Conservation (phyloP, 2,329 filamentous ascomycete genomes). For the Tolypocladium paradoxum region DNA sequence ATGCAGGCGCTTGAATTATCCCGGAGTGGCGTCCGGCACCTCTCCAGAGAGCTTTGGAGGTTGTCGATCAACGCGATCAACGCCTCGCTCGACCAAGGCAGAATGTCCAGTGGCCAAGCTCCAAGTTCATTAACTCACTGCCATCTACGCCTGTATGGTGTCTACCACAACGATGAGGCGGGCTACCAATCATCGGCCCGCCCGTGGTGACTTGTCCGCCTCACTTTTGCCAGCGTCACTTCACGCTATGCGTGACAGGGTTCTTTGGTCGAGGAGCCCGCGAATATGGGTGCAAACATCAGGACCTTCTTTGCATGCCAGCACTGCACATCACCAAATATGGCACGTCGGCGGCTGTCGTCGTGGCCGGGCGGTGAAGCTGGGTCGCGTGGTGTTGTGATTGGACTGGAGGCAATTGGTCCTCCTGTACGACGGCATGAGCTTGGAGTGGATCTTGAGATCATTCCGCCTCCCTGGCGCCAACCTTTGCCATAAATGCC, state of each 20-base stretch:
- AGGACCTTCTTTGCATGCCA: background rate
- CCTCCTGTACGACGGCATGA: background rate
- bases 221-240: conserved; percentile 1
- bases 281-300: background rate
- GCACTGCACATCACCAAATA: conserved; percentile 1
- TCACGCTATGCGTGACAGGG: background rate
- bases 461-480: background rate
- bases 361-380: background rate
- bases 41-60: background rate
- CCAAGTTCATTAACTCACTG: background rate
- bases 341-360: background rate
- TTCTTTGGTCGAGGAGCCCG: background rate
- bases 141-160: background rate
- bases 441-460: background rate
- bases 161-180: background rate
- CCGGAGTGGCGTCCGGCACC: background rate
- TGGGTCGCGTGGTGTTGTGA: background rate
- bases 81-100: background rate
- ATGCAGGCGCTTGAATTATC: background rate
- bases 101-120: background rate
- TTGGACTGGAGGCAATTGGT: background rate
- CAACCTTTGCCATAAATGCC: background rate
- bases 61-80: background rate
- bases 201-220: background rate
- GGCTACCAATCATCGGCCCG: background rate